Percentiles rank a stretch among this genome's conserved stretches.
phyloP scores from a whole-genome alignment of 2,329 filamentous ascomycete species.

The Fusarium poae region DNA sequence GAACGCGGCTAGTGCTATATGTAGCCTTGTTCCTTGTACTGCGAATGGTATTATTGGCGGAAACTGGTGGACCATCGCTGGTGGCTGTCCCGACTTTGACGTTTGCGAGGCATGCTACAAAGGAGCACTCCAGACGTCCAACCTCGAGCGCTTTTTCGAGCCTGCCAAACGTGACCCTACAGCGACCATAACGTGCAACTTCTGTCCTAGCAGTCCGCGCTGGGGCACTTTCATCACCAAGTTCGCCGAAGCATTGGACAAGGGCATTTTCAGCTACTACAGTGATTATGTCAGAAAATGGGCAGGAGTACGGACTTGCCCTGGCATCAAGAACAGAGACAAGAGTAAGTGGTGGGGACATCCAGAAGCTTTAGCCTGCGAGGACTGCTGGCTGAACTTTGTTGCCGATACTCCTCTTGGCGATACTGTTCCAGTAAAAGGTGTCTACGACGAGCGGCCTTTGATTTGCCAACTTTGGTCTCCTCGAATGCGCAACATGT shows the following conservation, averaged over 20 bases:
- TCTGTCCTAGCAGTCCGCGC: constrained; percentile 47
- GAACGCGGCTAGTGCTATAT: constrained; percentile 44
- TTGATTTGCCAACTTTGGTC: constrained; percentile 56
- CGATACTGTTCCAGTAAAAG: constrained; percentile 45
- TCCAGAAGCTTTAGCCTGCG: constrained; percentile 51
- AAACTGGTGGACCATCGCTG: constrained; percentile 53
- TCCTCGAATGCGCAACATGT: constrained; percentile 56
- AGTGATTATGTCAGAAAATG: constrained; percentile 49
- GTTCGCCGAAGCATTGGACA: constrained; percentile 51
- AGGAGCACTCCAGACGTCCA: constrained; percentile 48
- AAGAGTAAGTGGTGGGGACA: constrained; percentile 55
- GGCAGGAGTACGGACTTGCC: constrained; percentile 48
- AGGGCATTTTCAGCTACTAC: constrained; percentile 51
- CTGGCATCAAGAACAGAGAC: constrained; percentile 45
- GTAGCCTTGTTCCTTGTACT: constrained; percentile 47
- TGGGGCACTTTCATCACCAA: constrained; percentile 46
- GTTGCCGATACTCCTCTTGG: constrained; percentile 49
- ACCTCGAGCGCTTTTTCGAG: constrained; percentile 50
- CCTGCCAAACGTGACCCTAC: constrained; percentile 30
- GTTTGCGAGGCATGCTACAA: constrained; percentile 54
- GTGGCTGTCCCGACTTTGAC: constrained; percentile 41
- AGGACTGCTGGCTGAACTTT: constrained; percentile 53
- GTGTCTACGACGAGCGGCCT: constrained; percentile 39
- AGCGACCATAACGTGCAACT: constrained; percentile 49
- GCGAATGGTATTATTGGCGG: constrained; percentile 48